phyloP scores from a whole-genome alignment of 768 basidiomycete species.

The Naganishia vishniacii region DNA sequence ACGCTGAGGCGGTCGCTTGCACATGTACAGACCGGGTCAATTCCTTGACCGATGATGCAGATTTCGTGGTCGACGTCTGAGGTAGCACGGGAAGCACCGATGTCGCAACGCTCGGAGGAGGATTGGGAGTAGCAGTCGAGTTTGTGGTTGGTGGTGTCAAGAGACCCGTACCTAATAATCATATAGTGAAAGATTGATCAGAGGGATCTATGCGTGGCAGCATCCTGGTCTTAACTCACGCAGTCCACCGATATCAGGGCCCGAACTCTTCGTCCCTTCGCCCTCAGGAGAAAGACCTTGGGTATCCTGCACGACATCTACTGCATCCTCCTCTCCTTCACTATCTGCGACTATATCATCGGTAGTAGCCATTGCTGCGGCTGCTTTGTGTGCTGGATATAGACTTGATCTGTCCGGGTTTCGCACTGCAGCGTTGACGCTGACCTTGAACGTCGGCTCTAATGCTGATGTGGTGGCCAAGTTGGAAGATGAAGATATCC shows the following conservation, averaged over 20 bases:
- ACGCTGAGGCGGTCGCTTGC: neutral
- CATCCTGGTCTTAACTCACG: too few species aligned
- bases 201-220: neutral
- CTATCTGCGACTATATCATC: conserved; percentile 12
- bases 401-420: neutral
- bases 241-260: neutral
- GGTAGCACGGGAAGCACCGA: neutral
- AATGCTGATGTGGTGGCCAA: neutral
- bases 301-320: conserved; percentile 2
- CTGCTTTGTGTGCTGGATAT: neutral
- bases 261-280: too few species aligned
- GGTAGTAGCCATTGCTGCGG: neutral
- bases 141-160: neutral
- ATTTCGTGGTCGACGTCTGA: neutral
- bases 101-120: neutral
- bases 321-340: conserved; percentile 13
- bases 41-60: too few species aligned
- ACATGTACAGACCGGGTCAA: neutral
- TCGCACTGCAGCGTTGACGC: neutral
- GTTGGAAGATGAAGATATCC: neutral
- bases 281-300: neutral
- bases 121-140: neutral
- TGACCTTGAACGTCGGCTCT: neutral
- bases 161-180: conserved; percentile 1
- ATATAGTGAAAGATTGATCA: too few species aligned